These are phyloP conservation scores for Lactifluus pinguis DNA, from an alignment of 768 basidiomycete genomes.

Conservation along the genomic window DNA sequence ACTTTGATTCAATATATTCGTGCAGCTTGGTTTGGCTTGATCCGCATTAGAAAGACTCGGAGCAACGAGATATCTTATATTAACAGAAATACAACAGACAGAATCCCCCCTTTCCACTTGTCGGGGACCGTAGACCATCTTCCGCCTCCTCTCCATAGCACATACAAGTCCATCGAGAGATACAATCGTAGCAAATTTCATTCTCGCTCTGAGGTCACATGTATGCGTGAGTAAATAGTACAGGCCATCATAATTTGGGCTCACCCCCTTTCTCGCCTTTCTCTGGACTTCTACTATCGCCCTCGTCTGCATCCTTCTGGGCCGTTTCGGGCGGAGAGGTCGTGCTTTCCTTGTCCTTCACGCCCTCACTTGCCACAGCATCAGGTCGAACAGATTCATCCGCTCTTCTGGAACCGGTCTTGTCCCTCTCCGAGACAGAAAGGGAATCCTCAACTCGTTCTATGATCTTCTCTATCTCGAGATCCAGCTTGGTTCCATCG, in stretches of 20 bases:
- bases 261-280: neutral
- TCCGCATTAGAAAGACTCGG: too few relatives aligned
- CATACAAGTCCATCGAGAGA: neutral
- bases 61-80: too few relatives aligned
- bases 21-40: too few relatives aligned
- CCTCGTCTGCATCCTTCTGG: neutral
- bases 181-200: neutral
- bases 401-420: neutral
- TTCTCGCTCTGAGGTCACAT: neutral
- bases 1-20: too few relatives aligned
- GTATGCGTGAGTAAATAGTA: neutral
- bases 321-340: neutral
- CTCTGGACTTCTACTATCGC: neutral
- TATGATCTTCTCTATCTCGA: conserved; percentile 7
- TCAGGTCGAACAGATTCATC: neutral
- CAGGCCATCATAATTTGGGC: neutral
- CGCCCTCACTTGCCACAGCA: neutral
- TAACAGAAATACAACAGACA: neutral
- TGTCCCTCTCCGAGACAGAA: conserved; percentile 1
- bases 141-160: neutral
- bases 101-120: neutral
- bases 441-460: conserved; percentile 1
- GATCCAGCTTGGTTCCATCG: neutral
- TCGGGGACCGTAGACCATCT: too few relatives aligned
- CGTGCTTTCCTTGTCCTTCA: neutral